Evolutionary conservation across 2,329 filamentous ascomycete species (phyloP), one percentile per base, ranked within the genome.

Genomic region (Ilyonectria destructans): DNA sequence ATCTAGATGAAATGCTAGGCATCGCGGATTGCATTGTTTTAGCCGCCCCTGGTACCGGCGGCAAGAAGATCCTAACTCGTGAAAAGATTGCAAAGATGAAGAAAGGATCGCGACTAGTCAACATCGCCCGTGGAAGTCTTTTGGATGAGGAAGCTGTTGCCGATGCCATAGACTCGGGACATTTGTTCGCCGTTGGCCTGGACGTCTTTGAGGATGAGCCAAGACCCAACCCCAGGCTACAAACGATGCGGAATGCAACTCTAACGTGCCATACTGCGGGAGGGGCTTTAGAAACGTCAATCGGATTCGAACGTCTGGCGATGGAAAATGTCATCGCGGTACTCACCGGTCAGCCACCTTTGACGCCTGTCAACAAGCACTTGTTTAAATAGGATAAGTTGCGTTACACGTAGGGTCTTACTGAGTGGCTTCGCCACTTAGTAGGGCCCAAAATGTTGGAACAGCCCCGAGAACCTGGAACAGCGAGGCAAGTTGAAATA

Each of bases 221-320:
- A 2, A 43, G 62, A 2, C 55, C 58, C 0, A 68, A 68, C n/a
- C 26, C 74, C 21, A 77, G 80, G 37, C 72, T 88, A 49, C 64
- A 66, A 2, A 69, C 63, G 17, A 66, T 70, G 37, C 62, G 73
- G 4, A 77, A 80, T 31, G 83, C 81, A 0, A 85, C 84, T 55
- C 77, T 89, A 45, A 84, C 88, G 17, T 82, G 83, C 21, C 88
- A 89, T 77, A 88, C 86, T 60, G 88, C 86, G 2, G 87, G 88
- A 0, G 86, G 87, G 2, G 86, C 86, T 12, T 79, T 89, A 6
- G 86, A 88, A 69, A 87, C 87, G 54, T 82, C 84, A 68, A 76
- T 86, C 29, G 86, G 86, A 21, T 89, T 89, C 69, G 87, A 89
- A 77, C 79, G 79, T 45, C 73, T 89, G 73, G 82, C 86, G 1